Evolutionary conservation across 2,329 filamentous ascomycete genomes (phyloP), one percentile per base, ranked within the genome.

Genomic region (Stemphylium beticola): DNA sequence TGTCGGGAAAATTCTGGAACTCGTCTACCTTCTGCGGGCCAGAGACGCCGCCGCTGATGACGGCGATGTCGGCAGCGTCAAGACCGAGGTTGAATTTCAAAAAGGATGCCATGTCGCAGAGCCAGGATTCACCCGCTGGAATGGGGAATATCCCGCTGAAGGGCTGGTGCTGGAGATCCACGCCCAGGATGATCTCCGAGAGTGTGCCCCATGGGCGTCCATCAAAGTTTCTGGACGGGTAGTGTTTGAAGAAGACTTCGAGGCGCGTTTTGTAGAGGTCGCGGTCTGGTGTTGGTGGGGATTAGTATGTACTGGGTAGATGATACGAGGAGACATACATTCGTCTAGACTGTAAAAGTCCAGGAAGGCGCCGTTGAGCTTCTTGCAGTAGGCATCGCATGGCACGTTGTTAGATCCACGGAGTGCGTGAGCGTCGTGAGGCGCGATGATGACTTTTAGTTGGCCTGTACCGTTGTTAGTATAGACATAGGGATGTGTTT

Each of bases 121-220:
- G 64, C 72, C 72, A 75, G 26, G 62, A 47, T 49, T 74, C 72
- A 8, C 72, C 72, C 0, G 71, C 58, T 0, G 71, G 68, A 17
- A 75, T 75, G 14, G 72, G 72, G 44, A 58, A 72, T 22, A 75
- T 70, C 9, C 61, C 66, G n/a, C 63, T 64, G 65, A 72, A 75
- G 2, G 72, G 72, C 20, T 73, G 56, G 24, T 74, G 72, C 42
- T 75, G 72, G 12, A 74, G 49, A 41, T 75, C 72, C 7, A 75
- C 68, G 15, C 72, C 72, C 32, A 74, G 45, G 20, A 75, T 74
- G 5, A 74, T 60, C 39, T 74, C 66, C 3, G 62, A 71, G 5
- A 75, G 39, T 2, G 62, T 58, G 29, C 59, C 57, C 72, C 72
- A 75, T n/a, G 65, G 40, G 7, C 62, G 61, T 0, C 66, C 68